Conservation (phyloP, 2,329 filamentous ascomycete genomes). For the Claviceps sp. region DNA sequence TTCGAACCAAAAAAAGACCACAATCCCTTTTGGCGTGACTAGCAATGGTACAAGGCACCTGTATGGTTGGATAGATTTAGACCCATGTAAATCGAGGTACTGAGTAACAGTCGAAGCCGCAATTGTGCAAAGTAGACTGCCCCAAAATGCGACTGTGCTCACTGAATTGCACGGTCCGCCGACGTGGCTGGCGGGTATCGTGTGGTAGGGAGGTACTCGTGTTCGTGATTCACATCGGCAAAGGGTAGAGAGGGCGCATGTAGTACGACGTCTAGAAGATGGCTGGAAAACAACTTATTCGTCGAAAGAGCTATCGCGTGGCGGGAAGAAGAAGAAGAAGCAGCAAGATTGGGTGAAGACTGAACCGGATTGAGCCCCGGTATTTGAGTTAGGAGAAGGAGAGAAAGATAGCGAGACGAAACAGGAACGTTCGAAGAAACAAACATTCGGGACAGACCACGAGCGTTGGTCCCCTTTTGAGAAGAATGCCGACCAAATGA, state of each 20-base stretch:
- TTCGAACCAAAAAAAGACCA: neutral
- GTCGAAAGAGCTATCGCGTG: neutral
- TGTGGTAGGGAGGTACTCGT: conserved; percentile 3
- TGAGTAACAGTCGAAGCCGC: neutral
- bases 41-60: neutral
- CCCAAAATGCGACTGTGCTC: neutral
- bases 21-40: neutral
- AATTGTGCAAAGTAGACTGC: neutral
- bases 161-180: neutral
- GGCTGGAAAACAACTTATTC: neutral
- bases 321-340: neutral
- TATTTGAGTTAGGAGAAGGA: neutral
- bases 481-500: conserved; percentile 2
- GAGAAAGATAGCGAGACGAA: neutral
- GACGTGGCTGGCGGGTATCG: conserved; percentile 4
- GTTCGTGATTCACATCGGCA: conserved; percentile 3
- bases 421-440: neutral
- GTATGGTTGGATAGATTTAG: neutral
- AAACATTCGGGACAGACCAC: conserved; percentile 4
- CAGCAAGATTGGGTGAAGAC: neutral
- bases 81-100: neutral
- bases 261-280: conserved; percentile 4
- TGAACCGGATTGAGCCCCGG: neutral
- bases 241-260: neutral
- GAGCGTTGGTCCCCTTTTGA: conserved; percentile 7